These are phyloP conservation scores for Globisporangium carolinianum DNA, from an alignment of 352 stramenopile genomes.

Conservation along the genomic window DNA sequence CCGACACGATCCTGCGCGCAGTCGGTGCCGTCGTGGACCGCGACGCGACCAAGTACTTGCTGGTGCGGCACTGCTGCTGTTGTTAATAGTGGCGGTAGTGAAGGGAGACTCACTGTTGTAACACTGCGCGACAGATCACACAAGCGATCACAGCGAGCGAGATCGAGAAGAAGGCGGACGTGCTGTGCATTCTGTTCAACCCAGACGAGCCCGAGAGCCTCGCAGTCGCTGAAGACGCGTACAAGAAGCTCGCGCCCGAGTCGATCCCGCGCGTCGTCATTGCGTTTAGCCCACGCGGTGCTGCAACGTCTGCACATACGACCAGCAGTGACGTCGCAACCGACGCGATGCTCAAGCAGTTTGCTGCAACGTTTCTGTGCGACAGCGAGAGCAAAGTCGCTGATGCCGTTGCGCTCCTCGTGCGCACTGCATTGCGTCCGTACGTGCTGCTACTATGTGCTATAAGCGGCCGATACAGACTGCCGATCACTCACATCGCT, in stretches of 20 bases:
- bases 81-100: background rate
- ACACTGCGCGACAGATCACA: slow-evolving; percentile 33
- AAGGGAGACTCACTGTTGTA: background rate
- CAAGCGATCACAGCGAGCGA: slow-evolving; percentile 54
- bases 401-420: slow-evolving; percentile 26
- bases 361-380: slow-evolving; percentile 33
- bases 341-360: slow-evolving; percentile 51
- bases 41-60: slow-evolving; percentile 54
- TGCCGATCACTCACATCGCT: background rate
- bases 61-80: slow-evolving; percentile 30
- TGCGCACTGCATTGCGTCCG: slow-evolving; percentile 45
- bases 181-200: slow-evolving; percentile 64
- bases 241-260: slow-evolving; percentile 35
- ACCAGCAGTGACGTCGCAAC: slow-evolving; percentile 15
- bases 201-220: slow-evolving; percentile 40
- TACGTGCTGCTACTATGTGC: slow-evolving; percentile 18
- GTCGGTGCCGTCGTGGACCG: slow-evolving; percentile 51
- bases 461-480: no score
- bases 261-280: slow-evolving; percentile 57
- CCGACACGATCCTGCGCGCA: slow-evolving; percentile 31
- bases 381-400: slow-evolving; percentile 29
- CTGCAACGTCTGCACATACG: background rate
- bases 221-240: slow-evolving; percentile 37
- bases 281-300: slow-evolving; percentile 28
- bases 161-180: slow-evolving; percentile 64